These are phyloP conservation scores for Furcasterigmium sp. DNA, from an alignment of 2,329 filamentous ascomycete species.

Conservation along the genomic window DNA sequence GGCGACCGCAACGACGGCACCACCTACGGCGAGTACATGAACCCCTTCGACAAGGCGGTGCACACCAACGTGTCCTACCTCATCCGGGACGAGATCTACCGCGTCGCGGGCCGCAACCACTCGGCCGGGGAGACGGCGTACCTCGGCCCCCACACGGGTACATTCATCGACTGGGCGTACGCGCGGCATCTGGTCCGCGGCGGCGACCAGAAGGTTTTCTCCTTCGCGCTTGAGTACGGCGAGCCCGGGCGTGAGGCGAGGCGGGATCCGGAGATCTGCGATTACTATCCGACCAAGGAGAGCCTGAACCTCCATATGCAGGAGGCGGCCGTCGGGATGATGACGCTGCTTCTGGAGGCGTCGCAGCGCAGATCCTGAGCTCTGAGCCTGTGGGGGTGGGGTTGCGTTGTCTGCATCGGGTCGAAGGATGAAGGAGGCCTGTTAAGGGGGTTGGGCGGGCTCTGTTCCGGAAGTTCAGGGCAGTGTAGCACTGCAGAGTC, in stretches of 20 bases:
- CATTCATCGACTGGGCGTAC: constrained; percentile 40
- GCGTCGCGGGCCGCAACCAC: constrained; percentile 28
- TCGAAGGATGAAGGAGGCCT: too few species aligned
- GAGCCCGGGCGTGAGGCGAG: constrained; percentile 18
- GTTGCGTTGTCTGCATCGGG: too few species aligned
- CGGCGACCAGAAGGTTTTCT: constrained; percentile 29
- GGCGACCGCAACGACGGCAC: constrained; percentile 31
- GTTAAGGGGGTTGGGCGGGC: too few species aligned
- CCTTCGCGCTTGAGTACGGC: constrained; percentile 42
- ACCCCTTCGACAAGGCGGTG: constrained; percentile 21
- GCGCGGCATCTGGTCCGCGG: constrained; percentile 31
- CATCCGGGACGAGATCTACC: constrained; percentile 31
- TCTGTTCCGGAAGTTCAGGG: too few species aligned
- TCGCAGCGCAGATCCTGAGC: not conserved
- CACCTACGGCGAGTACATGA: constrained; percentile 39
- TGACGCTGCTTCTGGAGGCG: constrained; percentile 31
- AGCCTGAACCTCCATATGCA: constrained; percentile 36
- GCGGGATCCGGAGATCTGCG: constrained; percentile 7
- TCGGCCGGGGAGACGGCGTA: constrained; percentile 26
- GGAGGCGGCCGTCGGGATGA: constrained; percentile 39
- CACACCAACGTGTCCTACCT: constrained; percentile 22
- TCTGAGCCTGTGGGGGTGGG: not conserved
- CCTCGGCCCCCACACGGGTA: constrained; percentile 39
- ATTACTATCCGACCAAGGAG: constrained; percentile 38
- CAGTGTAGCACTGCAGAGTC: too few species aligned